Evolutionary conservation across 2,329 filamentous ascomycete species (phyloP), one percentile per base, ranked within the genome.

Genomic region (Pseudopithomyces maydicus): DNA sequence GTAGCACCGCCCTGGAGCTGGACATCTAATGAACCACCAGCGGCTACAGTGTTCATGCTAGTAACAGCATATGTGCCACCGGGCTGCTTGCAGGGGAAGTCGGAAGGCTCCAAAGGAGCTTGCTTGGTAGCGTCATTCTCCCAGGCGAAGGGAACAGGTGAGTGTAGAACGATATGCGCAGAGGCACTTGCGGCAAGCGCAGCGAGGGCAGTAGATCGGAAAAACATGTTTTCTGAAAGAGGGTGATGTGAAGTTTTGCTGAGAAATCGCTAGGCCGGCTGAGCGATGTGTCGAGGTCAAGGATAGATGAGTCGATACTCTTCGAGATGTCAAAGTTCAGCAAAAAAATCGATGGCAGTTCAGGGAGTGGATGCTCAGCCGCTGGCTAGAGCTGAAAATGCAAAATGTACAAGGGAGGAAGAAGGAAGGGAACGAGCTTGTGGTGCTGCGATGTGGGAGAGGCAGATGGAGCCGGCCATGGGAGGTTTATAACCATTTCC

Each of bases 11-110:
- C 74, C 0, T 22, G 58, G 62, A 77, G 72, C 10, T 54, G 54
- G 19, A 76, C 36, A 0, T 5, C 19, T 39, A 70, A 26, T 79
- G 35, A 83, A 19, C 92, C 93, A 0, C 78, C 74, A 17, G 77
- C 77, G 1, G 70, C 69, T 61, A 75, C 79, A 15, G 89, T 82
- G 0, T 82, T 78, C 75, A 90, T 90, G 1, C 76, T 68, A 56
- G 88, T 91, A 68, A 76, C 78, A 1, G 81, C 77, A 1, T 80
- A 78, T 0, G 82, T 78, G 0, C 78, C 80, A 0, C 81, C 72
- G 0, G 78, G 80, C 7, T 83, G 79, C 74, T 97, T 93, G 86
- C 95, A 98, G 0, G 95, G 95, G 72, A 90, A 99, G 73, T 97
- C 80, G 36, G 77, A 72, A 0, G 77, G 75, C 0, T 71, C 66